A percentile compares a stretch with the other conserved stretches of the same genome.
Conservation (phyloP, 768 basidiomycete species). For the Chalciporus chontae region DNA sequence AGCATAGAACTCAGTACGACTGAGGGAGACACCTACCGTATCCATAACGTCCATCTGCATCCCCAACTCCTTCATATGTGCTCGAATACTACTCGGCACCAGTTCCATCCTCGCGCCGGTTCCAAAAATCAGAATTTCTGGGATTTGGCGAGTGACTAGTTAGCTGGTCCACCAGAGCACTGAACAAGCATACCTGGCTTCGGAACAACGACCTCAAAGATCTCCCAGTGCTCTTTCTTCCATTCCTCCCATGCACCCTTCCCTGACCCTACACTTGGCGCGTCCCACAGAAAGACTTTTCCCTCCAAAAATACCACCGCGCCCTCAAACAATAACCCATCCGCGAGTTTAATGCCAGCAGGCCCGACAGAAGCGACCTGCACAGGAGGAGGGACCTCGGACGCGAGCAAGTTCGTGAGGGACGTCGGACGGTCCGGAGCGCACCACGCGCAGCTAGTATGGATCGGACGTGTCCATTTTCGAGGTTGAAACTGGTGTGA, state of each 20-base stretch:
- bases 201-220: conserved; percentile 81
- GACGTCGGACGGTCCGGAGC: conserved; percentile 24
- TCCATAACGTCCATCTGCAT: conserved; percentile 89
- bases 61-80: conserved; percentile 69
- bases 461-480: conserved; percentile 8
- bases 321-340: conserved; percentile 73
- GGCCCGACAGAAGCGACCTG: conserved; percentile 65
- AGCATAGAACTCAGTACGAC: background rate
- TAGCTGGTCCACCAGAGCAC: background rate
- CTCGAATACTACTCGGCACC: conserved; percentile 63
- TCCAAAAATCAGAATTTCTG: conserved; percentile 89
- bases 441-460: conserved; percentile 8
- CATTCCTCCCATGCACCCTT: conserved; percentile 56
- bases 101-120: conserved; percentile 73
- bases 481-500: background rate
- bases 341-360: conserved; percentile 65
- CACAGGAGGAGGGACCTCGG: conserved; percentile 63
- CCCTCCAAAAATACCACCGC: conserved; percentile 85
- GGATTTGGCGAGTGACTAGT: background rate
- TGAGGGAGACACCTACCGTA: conserved; percentile 46
- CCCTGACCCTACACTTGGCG: conserved; percentile 35
- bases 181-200: conserved; percentile 63
- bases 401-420: conserved; percentile 72
- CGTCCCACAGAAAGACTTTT: conserved; percentile 88
- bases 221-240: conserved; percentile 66